Conservation (phyloP, 2,329 filamentous ascomycete species). For the Sclerotinia subarctica region DNA sequence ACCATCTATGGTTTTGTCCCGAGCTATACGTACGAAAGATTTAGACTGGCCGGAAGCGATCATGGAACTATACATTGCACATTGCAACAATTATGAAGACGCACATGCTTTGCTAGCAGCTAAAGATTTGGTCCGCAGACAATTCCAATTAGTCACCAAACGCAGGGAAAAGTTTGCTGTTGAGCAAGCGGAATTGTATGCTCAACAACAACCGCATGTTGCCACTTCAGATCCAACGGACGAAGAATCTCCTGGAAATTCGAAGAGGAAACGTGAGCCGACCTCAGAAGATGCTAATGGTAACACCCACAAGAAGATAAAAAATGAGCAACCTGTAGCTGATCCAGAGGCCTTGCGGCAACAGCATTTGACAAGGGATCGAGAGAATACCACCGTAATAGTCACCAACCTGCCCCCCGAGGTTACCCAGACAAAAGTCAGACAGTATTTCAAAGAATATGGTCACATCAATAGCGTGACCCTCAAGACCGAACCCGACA, state of each 20-base stretch:
- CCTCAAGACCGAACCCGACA: constrained; percentile 59
- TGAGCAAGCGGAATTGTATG: constrained; percentile 54
- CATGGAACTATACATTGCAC: constrained; percentile 69
- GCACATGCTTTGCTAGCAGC: constrained; percentile 71
- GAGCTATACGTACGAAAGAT: constrained; percentile 60
- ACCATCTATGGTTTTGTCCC: constrained; percentile 73
- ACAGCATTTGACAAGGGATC: constrained; percentile 66
- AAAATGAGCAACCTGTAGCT: constrained; percentile 37
- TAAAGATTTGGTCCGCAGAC: constrained; percentile 69
- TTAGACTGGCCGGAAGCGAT: constrained; percentile 77
- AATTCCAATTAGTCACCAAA: constrained; percentile 59
- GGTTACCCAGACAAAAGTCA: constrained; percentile 67
- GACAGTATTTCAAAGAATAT: constrained; percentile 89
- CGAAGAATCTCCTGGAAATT: constrained; percentile 30
- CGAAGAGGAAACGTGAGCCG: constrained; percentile 74
- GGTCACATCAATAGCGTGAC: constrained; percentile 78
- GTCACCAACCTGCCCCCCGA: constrained; percentile 72
- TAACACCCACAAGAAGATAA: constrained; percentile 65
- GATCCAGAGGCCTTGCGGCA: constrained; percentile 41
- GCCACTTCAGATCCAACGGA: constrained; percentile 35
- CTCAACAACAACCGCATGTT: constrained; percentile 37
- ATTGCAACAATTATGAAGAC: constrained; percentile 88
- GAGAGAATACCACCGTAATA: constrained; percentile 84
- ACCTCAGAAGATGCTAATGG: constrained; percentile 50
- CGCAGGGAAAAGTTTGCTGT: constrained; percentile 65